These are phyloP conservation scores for Talaromyces sp. DNA, from an alignment of 2,329 filamentous ascomycete genomes.

Conservation along the genomic window DNA sequence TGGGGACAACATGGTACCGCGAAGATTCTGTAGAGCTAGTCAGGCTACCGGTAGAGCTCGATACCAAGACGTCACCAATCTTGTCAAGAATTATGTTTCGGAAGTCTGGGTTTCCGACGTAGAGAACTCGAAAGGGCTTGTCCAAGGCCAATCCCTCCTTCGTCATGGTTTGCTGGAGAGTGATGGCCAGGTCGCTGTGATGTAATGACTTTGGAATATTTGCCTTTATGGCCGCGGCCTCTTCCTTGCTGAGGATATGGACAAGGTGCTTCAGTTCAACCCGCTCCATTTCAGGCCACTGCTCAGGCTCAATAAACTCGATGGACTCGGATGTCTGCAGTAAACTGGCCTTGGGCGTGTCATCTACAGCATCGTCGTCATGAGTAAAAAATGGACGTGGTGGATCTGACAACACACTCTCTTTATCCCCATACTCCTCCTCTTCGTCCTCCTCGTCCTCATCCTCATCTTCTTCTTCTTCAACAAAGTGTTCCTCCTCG, in stretches of 20 bases:
- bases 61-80: constrained; percentile 44
- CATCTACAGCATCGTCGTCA: constrained; percentile 25
- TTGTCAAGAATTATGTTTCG: constrained; percentile 43
- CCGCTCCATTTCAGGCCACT: constrained; percentile 34
- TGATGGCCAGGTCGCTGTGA: constrained; percentile 33
- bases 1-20: constrained; percentile 46
- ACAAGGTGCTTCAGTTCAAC: constrained; percentile 42
- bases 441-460: constrained; percentile 34
- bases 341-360: constrained; percentile 31
- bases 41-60: constrained; percentile 30
- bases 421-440: constrained; percentile 30
- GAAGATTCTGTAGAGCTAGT: constrained; percentile 37
- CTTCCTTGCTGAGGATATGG: constrained; percentile 28
- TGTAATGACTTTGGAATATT: constrained; percentile 23
- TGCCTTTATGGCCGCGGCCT: constrained; percentile 25
- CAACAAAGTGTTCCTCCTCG: constrained; percentile 28
- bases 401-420: constrained; percentile 24
- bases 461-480: constrained; percentile 31
- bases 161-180: constrained; percentile 42
- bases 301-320: constrained; percentile 39
- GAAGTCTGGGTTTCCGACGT: constrained; percentile 35
- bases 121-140: constrained; percentile 42
- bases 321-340: constrained; percentile 33
- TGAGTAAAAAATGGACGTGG: constrained; percentile 25
- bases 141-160: constrained; percentile 35